Evolutionary conservation across 768 basidiomycete species (phyloP).

Genomic region (Suillus discolor): DNA sequence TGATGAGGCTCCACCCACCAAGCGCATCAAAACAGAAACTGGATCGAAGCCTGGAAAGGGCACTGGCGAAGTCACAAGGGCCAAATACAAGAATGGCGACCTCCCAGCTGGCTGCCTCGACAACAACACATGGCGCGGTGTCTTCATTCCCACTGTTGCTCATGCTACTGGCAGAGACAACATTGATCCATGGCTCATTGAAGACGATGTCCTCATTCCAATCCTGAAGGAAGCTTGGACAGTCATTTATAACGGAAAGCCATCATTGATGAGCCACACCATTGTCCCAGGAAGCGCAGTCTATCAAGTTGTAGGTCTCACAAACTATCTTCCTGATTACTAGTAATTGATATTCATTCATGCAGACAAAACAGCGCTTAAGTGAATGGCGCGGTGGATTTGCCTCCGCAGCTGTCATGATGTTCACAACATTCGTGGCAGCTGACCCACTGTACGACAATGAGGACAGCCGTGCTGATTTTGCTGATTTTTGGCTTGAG

Average conservation of each 20-base stretch:
- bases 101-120: constrained; percentile 1
- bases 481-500: background rate
- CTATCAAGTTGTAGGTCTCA: background rate
- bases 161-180: background rate
- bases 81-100: background rate
- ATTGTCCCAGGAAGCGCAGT: background rate
- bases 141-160: constrained; percentile 2
- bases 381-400: constrained; percentile 5
- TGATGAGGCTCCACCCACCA: background rate
- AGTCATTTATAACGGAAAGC: background rate
- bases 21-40: background rate
- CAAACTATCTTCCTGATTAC: background rate
- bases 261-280: background rate
- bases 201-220: background rate
- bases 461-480: background rate
- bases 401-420: constrained; percentile 2
- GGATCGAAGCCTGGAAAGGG: background rate
- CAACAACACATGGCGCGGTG: background rate
- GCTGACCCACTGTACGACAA: background rate
- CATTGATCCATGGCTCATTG: constrained; percentile 1
- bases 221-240: background rate
- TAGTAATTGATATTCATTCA: background rate
- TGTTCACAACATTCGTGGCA: constrained; percentile 3
- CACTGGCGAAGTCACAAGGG: background rate
- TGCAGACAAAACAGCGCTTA: constrained; percentile 1